Evolutionary conservation across 495 filamentous ascomycete genomes (phyloP).

Genomic region (Lophiostoma macrostomum): DNA sequence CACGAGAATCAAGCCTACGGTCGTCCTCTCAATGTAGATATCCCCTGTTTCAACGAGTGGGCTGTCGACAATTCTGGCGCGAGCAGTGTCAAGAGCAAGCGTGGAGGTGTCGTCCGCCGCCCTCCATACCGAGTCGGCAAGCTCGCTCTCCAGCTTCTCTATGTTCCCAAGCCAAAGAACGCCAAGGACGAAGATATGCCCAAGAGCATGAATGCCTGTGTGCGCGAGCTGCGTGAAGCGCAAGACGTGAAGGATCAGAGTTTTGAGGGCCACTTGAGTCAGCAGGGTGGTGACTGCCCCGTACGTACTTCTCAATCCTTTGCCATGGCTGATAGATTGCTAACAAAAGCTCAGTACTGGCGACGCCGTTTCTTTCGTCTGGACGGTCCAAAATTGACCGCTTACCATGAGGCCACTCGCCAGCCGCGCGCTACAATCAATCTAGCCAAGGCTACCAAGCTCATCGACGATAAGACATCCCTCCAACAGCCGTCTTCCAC

Average conservation of each 20-base stretch:
- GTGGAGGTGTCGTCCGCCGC: constrained; percentile 58
- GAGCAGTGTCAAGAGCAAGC: constrained; percentile 86
- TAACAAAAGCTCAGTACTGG: constrained; percentile 71
- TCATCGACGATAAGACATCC: constrained; percentile 88
- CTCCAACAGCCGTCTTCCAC: constrained; percentile 64
- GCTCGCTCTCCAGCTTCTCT: constrained; percentile 86
- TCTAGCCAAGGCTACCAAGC: constrained; percentile 83
- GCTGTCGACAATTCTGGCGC: constrained; percentile 72
- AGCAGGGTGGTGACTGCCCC: constrained; percentile 96
- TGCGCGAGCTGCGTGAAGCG: constrained; percentile 86
- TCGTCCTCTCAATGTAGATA: constrained; percentile 77
- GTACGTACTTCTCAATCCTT: constrained; percentile 57
- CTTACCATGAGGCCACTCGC: constrained; percentile 91
- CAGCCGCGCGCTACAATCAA: constrained; percentile 97
- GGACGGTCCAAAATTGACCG: constrained; percentile 83
- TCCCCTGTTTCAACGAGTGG: constrained; percentile 98
- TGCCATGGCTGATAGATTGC: background rate
- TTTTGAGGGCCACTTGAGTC: constrained; percentile 86
- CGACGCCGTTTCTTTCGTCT: constrained; percentile 96
- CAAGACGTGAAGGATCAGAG: constrained; percentile 67
- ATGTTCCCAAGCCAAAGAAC: constrained; percentile 87
- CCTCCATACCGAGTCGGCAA: constrained; percentile 95
- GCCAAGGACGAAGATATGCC: constrained; percentile 94
- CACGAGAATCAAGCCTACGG: constrained; percentile 85
- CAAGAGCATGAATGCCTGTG: constrained; percentile 94